A percentile compares a stretch with the other conserved stretches of the same genome.
These are phyloP conservation scores for Fusarium musae DNA, from an alignment of 2,329 filamentous ascomycete species.

Conservation along the genomic window DNA sequence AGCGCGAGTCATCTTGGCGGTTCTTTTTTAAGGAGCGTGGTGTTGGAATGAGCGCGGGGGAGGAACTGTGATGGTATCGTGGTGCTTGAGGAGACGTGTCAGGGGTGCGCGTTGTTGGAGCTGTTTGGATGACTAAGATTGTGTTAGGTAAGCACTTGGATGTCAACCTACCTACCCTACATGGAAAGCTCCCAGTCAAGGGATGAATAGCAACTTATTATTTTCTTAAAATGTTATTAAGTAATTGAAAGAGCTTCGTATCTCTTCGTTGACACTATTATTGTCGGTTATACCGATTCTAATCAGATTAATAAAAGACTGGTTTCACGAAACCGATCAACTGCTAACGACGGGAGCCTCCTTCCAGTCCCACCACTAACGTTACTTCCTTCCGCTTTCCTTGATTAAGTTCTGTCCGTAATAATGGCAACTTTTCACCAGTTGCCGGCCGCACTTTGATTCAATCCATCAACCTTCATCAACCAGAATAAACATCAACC, in stretches of 20 bases:
- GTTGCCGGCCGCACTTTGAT: too few relatives aligned
- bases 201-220: neutral
- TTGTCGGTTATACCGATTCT: too few relatives aligned
- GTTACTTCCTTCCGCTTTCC: too few relatives aligned
- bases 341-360: too few relatives aligned
- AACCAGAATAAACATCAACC: neutral
- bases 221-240: neutral
- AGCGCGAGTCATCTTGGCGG: conserved; percentile 85
- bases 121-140: conserved; percentile 31
- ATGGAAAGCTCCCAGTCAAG: accelerated
- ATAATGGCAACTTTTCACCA: too few relatives aligned
- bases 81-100: conserved; percentile 45
- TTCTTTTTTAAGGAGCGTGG: conserved; percentile 14
- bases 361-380: too few relatives aligned
- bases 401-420: too few relatives aligned
- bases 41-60: neutral
- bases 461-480: neutral
- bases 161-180: neutral
- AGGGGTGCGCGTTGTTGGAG: conserved; percentile 36
- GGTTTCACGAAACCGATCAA: neutral
- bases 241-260: too few relatives aligned
- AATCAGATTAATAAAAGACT: too few relatives aligned
- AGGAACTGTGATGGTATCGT: conserved; percentile 23
- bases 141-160: neutral
- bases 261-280: too few relatives aligned